A percentile compares a stretch with the other conserved stretches of the same genome.
These are phyloP conservation scores for Colletotrichum tropicicola DNA, from an alignment of 2,329 filamentous ascomycete genomes.

Conservation along the genomic window DNA sequence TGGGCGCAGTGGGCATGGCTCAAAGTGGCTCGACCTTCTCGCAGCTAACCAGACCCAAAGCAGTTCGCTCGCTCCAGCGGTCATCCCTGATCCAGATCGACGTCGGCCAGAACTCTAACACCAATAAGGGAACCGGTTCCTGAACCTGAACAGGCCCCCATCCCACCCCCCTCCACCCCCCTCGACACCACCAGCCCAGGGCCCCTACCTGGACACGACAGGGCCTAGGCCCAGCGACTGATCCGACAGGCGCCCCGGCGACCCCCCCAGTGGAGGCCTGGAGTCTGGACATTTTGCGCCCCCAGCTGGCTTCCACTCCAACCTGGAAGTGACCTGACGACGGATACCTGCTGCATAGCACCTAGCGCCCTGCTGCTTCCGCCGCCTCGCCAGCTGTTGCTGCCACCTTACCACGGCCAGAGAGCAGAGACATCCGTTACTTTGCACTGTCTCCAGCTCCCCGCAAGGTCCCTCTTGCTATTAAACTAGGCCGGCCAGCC, in stretches of 20 bases:
- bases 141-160: constrained; percentile 5
- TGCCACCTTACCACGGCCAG: too few relatives aligned
- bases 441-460: constrained; percentile 8
- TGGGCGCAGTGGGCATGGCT: constrained; percentile 26
- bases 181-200: background rate
- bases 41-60: constrained; percentile 26
- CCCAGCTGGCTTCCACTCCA: background rate
- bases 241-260: too few relatives aligned
- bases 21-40: constrained; percentile 25
- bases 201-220: background rate
- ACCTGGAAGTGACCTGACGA: too few relatives aligned
- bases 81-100: constrained; percentile 29
- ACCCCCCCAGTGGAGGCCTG: background rate
- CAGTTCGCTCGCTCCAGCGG: constrained; percentile 23
- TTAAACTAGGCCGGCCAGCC: constrained; percentile 11
- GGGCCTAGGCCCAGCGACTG: too few relatives aligned
- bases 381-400: background rate
- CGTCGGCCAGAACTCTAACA: constrained; percentile 31
- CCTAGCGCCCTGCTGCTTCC: background rate
- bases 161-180: background rate
- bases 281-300: background rate
- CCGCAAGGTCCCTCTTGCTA: constrained; percentile 15
- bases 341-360: background rate
- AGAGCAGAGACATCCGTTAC: too few relatives aligned
- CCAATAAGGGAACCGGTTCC: constrained; percentile 26